Base-by-base conservation (phyloP, 2,329 filamentous ascomycete genomes). In the Colletotrichum endophyticum region DNA sequence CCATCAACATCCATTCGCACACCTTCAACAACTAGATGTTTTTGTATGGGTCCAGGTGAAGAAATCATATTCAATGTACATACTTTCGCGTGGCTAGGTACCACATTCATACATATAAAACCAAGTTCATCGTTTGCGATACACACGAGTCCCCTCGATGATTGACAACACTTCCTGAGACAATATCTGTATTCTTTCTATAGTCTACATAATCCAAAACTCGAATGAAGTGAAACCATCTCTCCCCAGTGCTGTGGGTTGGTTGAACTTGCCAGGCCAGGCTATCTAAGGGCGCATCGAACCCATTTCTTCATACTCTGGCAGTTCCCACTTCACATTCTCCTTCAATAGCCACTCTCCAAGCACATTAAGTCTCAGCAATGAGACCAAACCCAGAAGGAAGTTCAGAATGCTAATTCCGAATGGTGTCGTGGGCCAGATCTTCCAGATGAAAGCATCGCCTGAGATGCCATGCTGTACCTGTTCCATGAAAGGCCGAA, bases 401-500 rank as follows among this genome's bases (percentile, higher is more conserved):
- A 11, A 28, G 25, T 77, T 56, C 34, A 66, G 16, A 8, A 73
- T 61, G 12, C 53, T 1, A 2, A 77, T 66, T 25, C 74, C 77
- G n/a, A 71, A 77, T 25, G 34, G n/a, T 9, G 32, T 69, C 22
- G 59, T 70, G 2, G 72, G 75, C 53, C 56, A 66, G 7, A 77
- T 39, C 59, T 57, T 72, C 28, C n/a, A 72, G 7, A 66, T n/a
- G 19, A 78, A 32, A 15, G 59, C 32, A 19, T 70, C 53, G 12
- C 30, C 72, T 7, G 70, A 63, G 15, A 75, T 25, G 2, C 67
- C 64, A 27, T 83, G 81, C 75, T 90, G 88, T 2, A 84, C 80
- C n/a, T 86, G 80, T 8, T 83, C 79, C 30, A 90, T 83, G 70
- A 88, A 88, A 0, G 89, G 89, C 9, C 84, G 81, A 62, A 91